Evolutionary conservation across 768 basidiomycete genomes (phyloP).

Genomic region (Calocybe indica): DNA sequence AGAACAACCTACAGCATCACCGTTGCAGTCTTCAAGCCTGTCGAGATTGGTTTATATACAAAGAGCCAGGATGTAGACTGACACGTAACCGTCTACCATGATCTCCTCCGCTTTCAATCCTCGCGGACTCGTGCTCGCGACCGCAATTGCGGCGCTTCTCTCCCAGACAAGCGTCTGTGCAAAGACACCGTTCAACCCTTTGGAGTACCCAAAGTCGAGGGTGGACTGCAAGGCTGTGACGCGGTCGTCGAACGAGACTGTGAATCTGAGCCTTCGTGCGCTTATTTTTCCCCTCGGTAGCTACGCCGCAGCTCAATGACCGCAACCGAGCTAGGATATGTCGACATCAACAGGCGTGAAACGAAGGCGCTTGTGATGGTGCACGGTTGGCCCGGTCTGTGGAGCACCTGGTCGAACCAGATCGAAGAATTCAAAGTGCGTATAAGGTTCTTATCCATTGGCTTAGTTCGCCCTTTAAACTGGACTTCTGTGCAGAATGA

Average conservation of each 20-base stretch:
- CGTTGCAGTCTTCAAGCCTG: too few species aligned
- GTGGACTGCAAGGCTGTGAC: conserved; percentile 37
- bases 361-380: conserved; percentile 56
- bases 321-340: conserved; percentile 41
- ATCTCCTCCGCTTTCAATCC: too few species aligned
- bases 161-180: conserved; percentile 3
- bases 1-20: too few species aligned
- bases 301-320: not conserved
- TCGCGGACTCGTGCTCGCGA: too few species aligned
- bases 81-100: not conserved
- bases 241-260: conserved; percentile 22
- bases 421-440: conserved; percentile 59
- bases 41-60: too few species aligned
- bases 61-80: too few species aligned
- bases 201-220: conserved; percentile 23
- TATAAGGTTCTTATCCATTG: not conserved
- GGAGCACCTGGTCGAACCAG: conserved; percentile 72
- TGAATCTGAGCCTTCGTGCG: conserved; percentile 44
- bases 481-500: conserved; percentile 33
- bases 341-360: conserved; percentile 52
- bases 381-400: conserved; percentile 76
- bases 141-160: not conserved
- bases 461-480: not conserved
- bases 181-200: conserved; percentile 28
- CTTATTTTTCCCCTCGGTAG: not conserved